phyloP scores from a whole-genome alignment of 441 rosid genomes.

The Syzygium malaccense region DNA sequence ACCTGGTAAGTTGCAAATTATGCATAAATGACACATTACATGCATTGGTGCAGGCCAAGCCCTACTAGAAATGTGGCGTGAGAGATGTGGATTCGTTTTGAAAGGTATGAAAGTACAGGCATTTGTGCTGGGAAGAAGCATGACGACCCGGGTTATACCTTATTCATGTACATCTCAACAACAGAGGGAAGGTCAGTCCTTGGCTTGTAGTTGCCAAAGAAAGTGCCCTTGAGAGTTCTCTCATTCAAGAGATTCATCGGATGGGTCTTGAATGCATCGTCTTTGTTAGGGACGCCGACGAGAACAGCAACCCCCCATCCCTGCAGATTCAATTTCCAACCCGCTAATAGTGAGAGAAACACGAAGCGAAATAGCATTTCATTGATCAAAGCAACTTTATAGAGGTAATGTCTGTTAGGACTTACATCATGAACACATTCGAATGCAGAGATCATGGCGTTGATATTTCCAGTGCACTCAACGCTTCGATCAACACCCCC shows the following conservation, averaged over 20 bases:
- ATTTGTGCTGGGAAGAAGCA: not conserved
- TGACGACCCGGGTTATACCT: not conserved
- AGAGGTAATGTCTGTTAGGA: too few relatives aligned
- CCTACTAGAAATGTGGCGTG: not conserved
- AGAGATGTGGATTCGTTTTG: not conserved
- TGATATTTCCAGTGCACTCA: constrained; percentile 10
- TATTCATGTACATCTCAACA: constrained; percentile 14
- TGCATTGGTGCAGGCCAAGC: not conserved
- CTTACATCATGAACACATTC: constrained; percentile 15
- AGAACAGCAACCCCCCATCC: constrained; percentile 19
- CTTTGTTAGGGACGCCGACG: constrained; percentile 10
- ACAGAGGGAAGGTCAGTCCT: constrained; percentile 14
- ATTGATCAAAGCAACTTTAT: not conserved
- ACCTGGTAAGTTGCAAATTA: not conserved
- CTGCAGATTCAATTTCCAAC: not conserved
- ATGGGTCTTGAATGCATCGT: constrained; percentile 13
- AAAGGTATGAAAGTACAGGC: not conserved
- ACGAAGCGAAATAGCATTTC: not conserved
- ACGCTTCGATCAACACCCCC: constrained; percentile 17
- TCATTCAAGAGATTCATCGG: constrained; percentile 10
- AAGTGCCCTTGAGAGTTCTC: constrained; percentile 14
- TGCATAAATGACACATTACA: not conserved
- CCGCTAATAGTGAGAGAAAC: not conserved
- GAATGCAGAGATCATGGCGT: constrained; percentile 13
- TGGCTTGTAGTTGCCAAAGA: constrained; percentile 18